Evolutionary conservation across 2,329 filamentous ascomycete genomes (phyloP), one percentile per base, ranked within the genome.

Genomic region (Sphaerulina vaccinii): DNA sequence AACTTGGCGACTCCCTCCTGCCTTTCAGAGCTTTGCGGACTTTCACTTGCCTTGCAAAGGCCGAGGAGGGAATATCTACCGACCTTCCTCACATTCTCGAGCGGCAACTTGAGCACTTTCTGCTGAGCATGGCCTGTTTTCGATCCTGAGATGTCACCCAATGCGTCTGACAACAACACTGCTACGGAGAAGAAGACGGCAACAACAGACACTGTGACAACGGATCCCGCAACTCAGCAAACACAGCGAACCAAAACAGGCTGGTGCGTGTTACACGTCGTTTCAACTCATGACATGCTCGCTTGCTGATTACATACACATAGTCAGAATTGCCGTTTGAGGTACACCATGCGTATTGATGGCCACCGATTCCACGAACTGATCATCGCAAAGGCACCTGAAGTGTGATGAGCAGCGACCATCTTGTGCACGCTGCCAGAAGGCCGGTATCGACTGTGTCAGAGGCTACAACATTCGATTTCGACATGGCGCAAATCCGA

Each of bases 391-490:
- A n/a, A 29, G 64, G 41, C 63, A 66, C 52, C 48, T 67, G 22
- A 66, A 65, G 49, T 66, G 64, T 58, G 65, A 68, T 50, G 64
- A 65, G 44, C 57, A 61, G 46, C 46, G 57, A 46, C 62, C 62
- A 10, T 55, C 61, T 10, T 68, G 65, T 51, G 58, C 59, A 2
- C 51, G 63, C 37, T 68, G 65, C 43, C 51, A 60, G 15, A 66
- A 65, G 49, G 56, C 60, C 19, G 62, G 64, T 11, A 63, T 65
- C 22, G 62, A 66, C 36, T 68, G 65, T 39, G 56, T 65, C 8
- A 46, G 65, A 33, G 64, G 63, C 5, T 64, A 64, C 54, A 65
- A 67, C 32, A 64, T 68, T 46, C 59, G 64, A 6, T 68, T 68
- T 52, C 57, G 62, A 49, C 65, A 68, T 57, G 61, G 61, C 9